Evolutionary conservation across 2,329 filamentous ascomycete species (phyloP), one percentile per base, ranked within the genome.

Genomic region (Cladosporium sp.): DNA sequence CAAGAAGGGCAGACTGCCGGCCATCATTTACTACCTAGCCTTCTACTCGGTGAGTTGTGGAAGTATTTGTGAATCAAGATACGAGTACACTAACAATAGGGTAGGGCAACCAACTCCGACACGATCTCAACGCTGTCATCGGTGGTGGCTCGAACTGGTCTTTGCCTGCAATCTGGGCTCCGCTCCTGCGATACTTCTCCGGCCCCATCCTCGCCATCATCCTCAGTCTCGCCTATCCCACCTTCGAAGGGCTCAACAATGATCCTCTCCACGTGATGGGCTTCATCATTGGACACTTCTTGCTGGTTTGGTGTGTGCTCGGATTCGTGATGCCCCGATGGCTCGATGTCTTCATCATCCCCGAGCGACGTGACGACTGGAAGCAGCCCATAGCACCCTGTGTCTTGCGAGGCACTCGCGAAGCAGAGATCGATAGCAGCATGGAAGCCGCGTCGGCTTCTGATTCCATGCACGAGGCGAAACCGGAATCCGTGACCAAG

Each of bases 101-200:
- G 10, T 14, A 61, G 59, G 59, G 59, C 7, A 62, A 62, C 12
- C 59, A 62, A 54, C 59, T 62, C n/a, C 59, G 59, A 18, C 81
- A 80, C 34, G 85, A 87, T 68, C 80, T 87, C 30, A 87, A 87
- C 67, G 71, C 80, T 5, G 82, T 86, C 34, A 81, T 87, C 21
- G 84, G 81, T 8, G 78, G 77, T 2, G 84, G 83, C 61, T 82
- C 81, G 38, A 87, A 87, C 74, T 87, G 85, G 85, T 80, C 75
- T 2, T 85, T 87, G 24, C 85, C 85, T 0, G 66, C 69, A 61
- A 84, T 86, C 72, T 83, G 84, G 76, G 80, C 82, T 0, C 73
- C 82, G 0, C 76, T 87, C 0, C 74, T 85, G 0, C 82, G 83
- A 21, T 85, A 84, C 66, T 70, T 84, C 41, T 80, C 80, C 11